Evolutionary conservation across 1,139 yeast genomes (phyloP).

Genomic region (Blastobotrys petasosporus): DNA sequence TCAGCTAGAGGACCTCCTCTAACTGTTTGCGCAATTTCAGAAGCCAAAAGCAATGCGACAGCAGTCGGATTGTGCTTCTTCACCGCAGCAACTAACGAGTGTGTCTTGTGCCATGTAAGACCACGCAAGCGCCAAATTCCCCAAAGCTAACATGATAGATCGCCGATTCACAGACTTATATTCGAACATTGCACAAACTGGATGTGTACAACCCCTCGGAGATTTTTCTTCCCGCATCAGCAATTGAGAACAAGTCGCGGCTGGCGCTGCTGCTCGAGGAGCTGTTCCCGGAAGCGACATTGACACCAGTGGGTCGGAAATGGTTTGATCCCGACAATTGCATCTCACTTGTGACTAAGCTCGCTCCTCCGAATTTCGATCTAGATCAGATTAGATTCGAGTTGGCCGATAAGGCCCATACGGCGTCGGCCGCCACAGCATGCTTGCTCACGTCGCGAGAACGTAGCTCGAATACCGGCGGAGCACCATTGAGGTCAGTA

Average conservation of each 20-base stretch:
- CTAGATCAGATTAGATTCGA: constrained; percentile 1
- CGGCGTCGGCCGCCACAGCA: constrained; percentile 5
- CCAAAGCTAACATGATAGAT: neutral
- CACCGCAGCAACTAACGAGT: neutral
- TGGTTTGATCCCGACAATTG: neutral
- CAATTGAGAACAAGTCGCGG: neutral
- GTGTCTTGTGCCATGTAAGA: neutral
- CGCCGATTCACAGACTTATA: constrained; percentile 3
- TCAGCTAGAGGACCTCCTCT: neutral
- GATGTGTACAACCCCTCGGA: constrained; percentile 2
- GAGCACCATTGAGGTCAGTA: neutral
- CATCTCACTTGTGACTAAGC: neutral
- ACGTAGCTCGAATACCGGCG: no score
- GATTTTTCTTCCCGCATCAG: neutral
- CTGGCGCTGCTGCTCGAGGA: constrained; percentile 5
- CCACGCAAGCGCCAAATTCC: no score
- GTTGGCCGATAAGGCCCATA: neutral
- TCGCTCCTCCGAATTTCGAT: neutral
- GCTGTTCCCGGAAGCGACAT: constrained; percentile 1
- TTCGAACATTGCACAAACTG: constrained; percentile 3
- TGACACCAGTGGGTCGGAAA: neutral
- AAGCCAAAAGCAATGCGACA: neutral
- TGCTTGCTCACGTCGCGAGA: constrained; percentile 1
- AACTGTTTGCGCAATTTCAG: constrained; percentile 1
- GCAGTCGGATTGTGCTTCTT: neutral